phyloP scores from a whole-genome alignment of 1,139 yeast species.

The Candida smagusa region DNA sequence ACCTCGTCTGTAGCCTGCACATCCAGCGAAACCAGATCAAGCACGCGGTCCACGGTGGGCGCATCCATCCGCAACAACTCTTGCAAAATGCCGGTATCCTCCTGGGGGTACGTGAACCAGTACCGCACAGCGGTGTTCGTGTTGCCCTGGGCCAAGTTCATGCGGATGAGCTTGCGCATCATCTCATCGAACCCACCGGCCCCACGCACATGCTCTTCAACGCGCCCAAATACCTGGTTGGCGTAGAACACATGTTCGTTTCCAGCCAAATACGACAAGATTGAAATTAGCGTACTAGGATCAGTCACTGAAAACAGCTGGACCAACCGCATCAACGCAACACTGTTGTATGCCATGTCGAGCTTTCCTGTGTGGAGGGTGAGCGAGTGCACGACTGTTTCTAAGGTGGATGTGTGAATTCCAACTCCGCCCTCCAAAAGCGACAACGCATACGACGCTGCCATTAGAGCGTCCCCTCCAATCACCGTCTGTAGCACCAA shows the following conservation, averaged over 20 bases:
- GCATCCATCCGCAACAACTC: neutral
- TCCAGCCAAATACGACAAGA: constrained; percentile 7
- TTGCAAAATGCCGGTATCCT: too few species aligned
- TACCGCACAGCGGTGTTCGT: constrained; percentile 7
- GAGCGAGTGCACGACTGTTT: constrained; percentile 7
- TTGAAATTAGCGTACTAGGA: constrained; percentile 1
- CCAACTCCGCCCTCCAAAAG: constrained; percentile 3
- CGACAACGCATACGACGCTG: constrained; percentile 15
- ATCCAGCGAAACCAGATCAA: neutral
- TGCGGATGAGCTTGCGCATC: neutral
- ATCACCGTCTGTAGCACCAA: constrained; percentile 8
- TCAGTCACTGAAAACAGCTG: constrained; percentile 3
- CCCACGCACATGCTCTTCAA: neutral
- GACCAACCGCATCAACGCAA: constrained; percentile 11
- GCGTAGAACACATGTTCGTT: constrained; percentile 12
- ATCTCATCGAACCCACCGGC: neutral
- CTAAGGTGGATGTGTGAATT: constrained; percentile 3
- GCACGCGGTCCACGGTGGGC: too few species aligned
- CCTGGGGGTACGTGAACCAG: constrained; percentile 5
- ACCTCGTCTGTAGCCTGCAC: constrained; percentile 2
- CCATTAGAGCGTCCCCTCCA: constrained; percentile 24
- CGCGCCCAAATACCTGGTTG: constrained; percentile 6
- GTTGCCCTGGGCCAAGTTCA: constrained; percentile 7
- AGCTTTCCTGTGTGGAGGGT: constrained; percentile 8
- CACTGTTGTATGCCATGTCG: constrained; percentile 10